These are phyloP conservation scores for Rhizophlyctis rosea DNA, from an alignment of 192 early-diverging fungal species.

Conservation along the genomic window DNA sequence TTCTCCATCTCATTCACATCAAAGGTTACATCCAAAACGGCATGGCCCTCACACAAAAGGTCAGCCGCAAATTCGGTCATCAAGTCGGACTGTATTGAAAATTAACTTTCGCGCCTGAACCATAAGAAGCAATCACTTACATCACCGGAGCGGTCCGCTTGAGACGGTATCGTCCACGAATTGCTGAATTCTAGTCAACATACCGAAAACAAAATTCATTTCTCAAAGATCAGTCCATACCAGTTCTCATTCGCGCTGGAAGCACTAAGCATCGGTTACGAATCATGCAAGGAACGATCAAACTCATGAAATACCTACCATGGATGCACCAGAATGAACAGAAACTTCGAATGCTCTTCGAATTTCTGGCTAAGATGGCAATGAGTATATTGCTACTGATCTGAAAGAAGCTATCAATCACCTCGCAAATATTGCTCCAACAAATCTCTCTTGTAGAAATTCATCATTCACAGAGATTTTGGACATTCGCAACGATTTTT, in stretches of 20 bases:
- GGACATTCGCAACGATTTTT: not conserved
- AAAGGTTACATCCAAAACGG: conserved; percentile 18
- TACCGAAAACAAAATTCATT: not conserved
- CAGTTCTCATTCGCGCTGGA: not conserved
- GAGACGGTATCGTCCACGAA: conserved; percentile 11
- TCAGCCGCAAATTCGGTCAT: too few relatives aligned
- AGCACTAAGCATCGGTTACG: not conserved
- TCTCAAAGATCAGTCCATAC: not conserved
- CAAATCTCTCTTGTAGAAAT: not conserved
- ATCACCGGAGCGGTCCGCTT: too few relatives aligned
- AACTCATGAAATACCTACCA: conserved; percentile 1
- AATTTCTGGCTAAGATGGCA: conserved; percentile 17
- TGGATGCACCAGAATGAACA: conserved; percentile 22
- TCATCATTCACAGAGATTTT: not conserved
- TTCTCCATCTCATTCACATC: not conserved
- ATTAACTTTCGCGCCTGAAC: too few relatives aligned
- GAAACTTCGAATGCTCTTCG: conserved; percentile 1
- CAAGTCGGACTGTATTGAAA: too few relatives aligned
- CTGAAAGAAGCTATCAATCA: not conserved
- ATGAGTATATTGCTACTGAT: conserved; percentile 10
- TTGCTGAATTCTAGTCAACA: not conserved
- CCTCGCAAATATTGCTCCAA: not conserved
- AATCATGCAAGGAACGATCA: not conserved
- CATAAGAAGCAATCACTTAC: too few relatives aligned
- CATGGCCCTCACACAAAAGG: too few relatives aligned